These are phyloP conservation scores for Lactarius quietus DNA, from an alignment of 768 basidiomycete genomes.

Conservation along the genomic window DNA sequence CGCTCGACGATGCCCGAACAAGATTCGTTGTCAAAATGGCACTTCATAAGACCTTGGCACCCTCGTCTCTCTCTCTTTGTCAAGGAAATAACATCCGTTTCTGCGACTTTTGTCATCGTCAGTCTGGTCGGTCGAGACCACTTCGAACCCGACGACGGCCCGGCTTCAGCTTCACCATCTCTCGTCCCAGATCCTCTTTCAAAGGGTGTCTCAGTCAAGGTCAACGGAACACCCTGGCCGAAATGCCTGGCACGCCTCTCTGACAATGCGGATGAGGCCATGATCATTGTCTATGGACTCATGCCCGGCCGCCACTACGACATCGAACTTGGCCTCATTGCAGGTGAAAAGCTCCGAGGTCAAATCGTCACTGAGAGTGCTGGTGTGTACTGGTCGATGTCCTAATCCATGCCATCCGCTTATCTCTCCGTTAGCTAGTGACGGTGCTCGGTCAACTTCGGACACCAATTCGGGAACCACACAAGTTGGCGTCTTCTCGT, in stretches of 20 bases:
- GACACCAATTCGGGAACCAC: conserved; percentile 5
- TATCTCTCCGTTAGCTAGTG: conserved; percentile 1
- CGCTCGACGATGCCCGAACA: not conserved
- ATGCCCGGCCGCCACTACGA: conserved; percentile 89
- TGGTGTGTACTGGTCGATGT: conserved; percentile 25
- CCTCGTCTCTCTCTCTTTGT: conserved; percentile 68
- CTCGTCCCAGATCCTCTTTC: conserved; percentile 65
- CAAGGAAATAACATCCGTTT: conserved; percentile 81
- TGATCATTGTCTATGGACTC: conserved; percentile 88
- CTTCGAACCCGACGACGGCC: conserved; percentile 34
- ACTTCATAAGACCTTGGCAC: conserved; percentile 71
- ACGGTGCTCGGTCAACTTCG: conserved; percentile 11
- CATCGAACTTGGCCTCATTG: conserved; percentile 75
- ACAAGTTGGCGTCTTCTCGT: conserved; percentile 13
- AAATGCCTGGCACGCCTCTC: conserved; percentile 75
- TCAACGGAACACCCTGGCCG: conserved; percentile 77
- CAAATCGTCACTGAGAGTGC: conserved; percentile 68
- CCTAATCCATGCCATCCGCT: not conserved
- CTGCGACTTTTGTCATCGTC: conserved; percentile 69
- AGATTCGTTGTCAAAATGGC: conserved; percentile 44
- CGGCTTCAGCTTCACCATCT: conserved; percentile 25
- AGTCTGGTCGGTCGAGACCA: conserved; percentile 31
- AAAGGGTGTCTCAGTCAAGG: conserved; percentile 72
- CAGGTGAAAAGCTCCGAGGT: conserved; percentile 50
- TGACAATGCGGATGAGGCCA: conserved; percentile 79